phyloP scores from a whole-genome alignment of 352 stramenopile genomes.

The Discostella stelligera region DNA sequence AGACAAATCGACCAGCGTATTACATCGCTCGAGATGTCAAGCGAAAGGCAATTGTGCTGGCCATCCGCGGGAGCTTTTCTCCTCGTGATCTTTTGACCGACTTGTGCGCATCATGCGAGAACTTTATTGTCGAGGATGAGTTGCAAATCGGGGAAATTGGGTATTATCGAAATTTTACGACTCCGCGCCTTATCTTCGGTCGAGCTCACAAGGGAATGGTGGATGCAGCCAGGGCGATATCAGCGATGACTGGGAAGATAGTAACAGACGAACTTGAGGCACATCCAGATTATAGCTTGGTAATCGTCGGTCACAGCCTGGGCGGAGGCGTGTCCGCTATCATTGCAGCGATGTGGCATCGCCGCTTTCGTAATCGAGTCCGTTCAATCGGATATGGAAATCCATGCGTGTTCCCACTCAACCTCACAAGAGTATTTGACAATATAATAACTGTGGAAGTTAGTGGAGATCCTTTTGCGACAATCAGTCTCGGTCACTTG shows the following conservation, averaged over 20 bases:
- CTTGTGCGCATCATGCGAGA: slow-evolving; percentile 59
- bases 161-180: slow-evolving; percentile 6
- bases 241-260: slow-evolving; percentile 47
- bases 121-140: slow-evolving; percentile 55
- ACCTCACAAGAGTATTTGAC: slow-evolving; percentile 24
- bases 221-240: slow-evolving; percentile 50
- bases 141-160: slow-evolving; percentile 36
- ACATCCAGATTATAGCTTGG: slow-evolving; percentile 56
- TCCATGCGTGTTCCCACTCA: slow-evolving; percentile 58
- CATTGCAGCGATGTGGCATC: slow-evolving; percentile 58
- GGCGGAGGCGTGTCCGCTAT: slow-evolving; percentile 61
- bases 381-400: slow-evolving; percentile 49
- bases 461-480: slow-evolving; percentile 72
- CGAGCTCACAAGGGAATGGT: slow-evolving; percentile 74
- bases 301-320: slow-evolving; percentile 70
- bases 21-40: slow-evolving; percentile 60
- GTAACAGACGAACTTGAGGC: slow-evolving; percentile 53
- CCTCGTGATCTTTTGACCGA: slow-evolving; percentile 70
- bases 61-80: slow-evolving; percentile 62
- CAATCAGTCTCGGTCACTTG: slow-evolving; percentile 68
- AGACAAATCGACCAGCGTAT: slow-evolving; percentile 55
- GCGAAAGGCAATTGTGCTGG: slow-evolving; percentile 55
- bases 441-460: slow-evolving; percentile 57
- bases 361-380: slow-evolving; percentile 42
- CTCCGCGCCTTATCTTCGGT: slow-evolving; percentile 16